Conservation (phyloP, 129 eudicot genomes). For the Kitagawia praeruptora region DNA sequence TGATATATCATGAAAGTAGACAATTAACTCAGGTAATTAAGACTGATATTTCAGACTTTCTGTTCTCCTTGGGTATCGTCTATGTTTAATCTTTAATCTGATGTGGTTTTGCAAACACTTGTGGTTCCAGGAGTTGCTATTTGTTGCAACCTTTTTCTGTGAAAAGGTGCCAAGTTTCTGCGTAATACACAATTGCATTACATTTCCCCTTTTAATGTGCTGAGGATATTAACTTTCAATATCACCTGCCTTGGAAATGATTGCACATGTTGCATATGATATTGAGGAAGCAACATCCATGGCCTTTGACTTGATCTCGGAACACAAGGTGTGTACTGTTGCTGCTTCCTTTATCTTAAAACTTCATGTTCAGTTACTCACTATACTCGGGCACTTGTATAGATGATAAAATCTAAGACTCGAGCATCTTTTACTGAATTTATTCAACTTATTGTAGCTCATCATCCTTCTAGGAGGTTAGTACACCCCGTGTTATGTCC, state of each 20-base stretch:
- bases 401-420: constrained; percentile 84
- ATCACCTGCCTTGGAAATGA: constrained; percentile 33
- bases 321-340: constrained; percentile 49
- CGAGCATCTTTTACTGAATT: constrained; percentile 67
- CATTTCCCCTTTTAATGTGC: background rate
- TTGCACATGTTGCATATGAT: constrained; percentile 77
- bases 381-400: constrained; percentile 5
- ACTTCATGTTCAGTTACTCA: constrained; percentile 8
- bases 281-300: constrained; percentile 84
- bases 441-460: constrained; percentile 80
- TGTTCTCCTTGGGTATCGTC: too few relatives aligned
- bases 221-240: constrained; percentile 11
- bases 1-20: too few relatives aligned
- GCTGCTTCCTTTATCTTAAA: background rate
- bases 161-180: too few relatives aligned
- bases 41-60: too few relatives aligned
- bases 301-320: constrained; percentile 67
- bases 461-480: constrained; percentile 86
- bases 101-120: too few relatives aligned
- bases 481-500: constrained; percentile 10
- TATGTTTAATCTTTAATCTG: too few relatives aligned
- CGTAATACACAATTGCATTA: too few relatives aligned
- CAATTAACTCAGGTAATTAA: too few relatives aligned
- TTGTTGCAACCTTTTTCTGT: too few relatives aligned
- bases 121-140: too few relatives aligned